phyloP scores from a whole-genome alignment of 2,329 filamentous ascomycete genomes.

The Paracorniculantispora psalliotae region DNA sequence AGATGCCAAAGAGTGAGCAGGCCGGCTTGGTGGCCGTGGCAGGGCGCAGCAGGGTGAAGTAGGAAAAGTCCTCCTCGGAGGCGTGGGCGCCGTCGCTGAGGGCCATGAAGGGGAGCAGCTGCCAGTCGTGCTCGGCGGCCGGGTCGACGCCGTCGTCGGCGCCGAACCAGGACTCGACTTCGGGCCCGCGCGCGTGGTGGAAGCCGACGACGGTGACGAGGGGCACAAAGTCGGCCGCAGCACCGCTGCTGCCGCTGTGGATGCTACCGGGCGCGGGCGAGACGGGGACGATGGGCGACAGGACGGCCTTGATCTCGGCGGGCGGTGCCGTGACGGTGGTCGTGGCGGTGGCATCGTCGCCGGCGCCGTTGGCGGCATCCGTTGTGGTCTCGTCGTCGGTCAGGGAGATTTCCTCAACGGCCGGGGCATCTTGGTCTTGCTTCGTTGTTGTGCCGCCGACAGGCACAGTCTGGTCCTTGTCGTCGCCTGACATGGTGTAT shows the following conservation, averaged over 20 bases:
- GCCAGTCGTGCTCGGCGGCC: slow-evolving; percentile 81
- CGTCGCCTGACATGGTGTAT: neutral
- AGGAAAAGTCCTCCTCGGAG: slow-evolving; percentile 92
- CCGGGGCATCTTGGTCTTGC: neutral
- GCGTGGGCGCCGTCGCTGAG: slow-evolving; percentile 92
- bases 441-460: neutral
- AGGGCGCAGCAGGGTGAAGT: slow-evolving; percentile 82
- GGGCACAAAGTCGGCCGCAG: slow-evolving; percentile 47
- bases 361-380: neutral
- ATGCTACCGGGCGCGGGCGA: slow-evolving; percentile 27
- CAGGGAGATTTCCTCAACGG: slow-evolving; percentile 1
- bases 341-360: neutral
- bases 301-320: slow-evolving; percentile 21
- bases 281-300: slow-evolving; percentile 29
- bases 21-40: slow-evolving; percentile 49
- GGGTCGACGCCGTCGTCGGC: slow-evolving; percentile 60
- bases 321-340: neutral
- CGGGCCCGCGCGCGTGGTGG: slow-evolving; percentile 81
- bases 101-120: slow-evolving; percentile 91
- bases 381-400: neutral
- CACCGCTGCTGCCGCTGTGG: slow-evolving; percentile 22
- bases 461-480: neutral
- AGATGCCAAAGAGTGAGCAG: slow-evolving; percentile 90
- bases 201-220: slow-evolving; percentile 79
- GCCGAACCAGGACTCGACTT: slow-evolving; percentile 91